A percentile compares a stretch with the other conserved stretches of the same genome.
These are phyloP conservation scores for Chlorociboria aeruginascens DNA, from an alignment of 495 filamentous ascomycete genomes.

Conservation along the genomic window DNA sequence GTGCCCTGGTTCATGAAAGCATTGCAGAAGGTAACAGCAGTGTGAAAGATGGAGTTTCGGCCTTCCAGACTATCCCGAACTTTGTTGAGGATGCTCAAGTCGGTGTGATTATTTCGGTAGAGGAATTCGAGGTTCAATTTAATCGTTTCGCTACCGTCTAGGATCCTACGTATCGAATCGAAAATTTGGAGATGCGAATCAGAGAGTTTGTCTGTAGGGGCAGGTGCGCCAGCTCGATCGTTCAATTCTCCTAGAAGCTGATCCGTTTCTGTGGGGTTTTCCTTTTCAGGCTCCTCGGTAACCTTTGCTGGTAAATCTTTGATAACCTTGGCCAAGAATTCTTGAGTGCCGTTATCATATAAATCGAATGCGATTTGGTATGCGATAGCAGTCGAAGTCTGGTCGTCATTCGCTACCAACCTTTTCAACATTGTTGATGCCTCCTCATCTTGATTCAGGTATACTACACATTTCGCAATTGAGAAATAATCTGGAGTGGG, in stretches of 20 bases:
- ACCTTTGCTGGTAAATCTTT: conserved; percentile 59
- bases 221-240: conserved; percentile 10
- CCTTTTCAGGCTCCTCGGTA: conserved; percentile 35
- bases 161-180: conserved; percentile 70
- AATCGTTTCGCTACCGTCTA: conserved; percentile 83
- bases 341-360: conserved; percentile 95
- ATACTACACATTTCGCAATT: conserved; percentile 96
- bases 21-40: conserved; percentile 90
- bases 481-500: conserved; percentile 92
- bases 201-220: conserved; percentile 25
- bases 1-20: conserved; percentile 99
- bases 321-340: conserved; percentile 86
- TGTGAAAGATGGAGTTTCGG: conserved; percentile 97
- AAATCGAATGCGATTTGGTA: conserved; percentile 98
- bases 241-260: conserved; percentile 35
- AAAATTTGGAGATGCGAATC: conserved; percentile 48
- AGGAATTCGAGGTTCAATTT: conserved; percentile 93
- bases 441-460: conserved; percentile 83
- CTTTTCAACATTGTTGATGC: conserved; percentile 78
- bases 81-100: conserved; percentile 81
- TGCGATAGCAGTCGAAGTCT: conserved; percentile 66
- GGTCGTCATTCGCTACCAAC: conserved; percentile 67
- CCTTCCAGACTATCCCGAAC: conserved; percentile 90
- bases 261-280: conserved; percentile 42
- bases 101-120: conserved; percentile 82